Base-by-base conservation (phyloP, 2,329 filamentous ascomycete genomes). In the Trichophyton rubrum region DNA sequence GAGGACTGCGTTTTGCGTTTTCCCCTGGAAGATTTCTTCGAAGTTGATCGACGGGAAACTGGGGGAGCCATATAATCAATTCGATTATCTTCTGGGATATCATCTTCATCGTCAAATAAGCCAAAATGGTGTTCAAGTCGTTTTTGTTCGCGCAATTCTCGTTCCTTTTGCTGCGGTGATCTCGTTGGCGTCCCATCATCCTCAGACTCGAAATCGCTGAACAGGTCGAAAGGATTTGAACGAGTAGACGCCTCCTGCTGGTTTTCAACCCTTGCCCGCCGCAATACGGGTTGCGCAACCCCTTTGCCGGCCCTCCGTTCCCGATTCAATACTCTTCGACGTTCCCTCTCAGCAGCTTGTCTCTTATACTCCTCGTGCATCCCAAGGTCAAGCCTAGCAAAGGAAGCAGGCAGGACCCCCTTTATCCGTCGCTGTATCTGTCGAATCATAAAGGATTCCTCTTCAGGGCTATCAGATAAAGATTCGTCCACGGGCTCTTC, bases 331-430 rank as follows among this genome's bases (percentile, higher is more conserved):
- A 11, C 72, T 15, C 56, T 61, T 38, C 55, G 24, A 20, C 47
- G 62, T 45, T 60, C 51, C 35, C 58, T 63, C 56, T 62, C 58
- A 1, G 60, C 56, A 11, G 35, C 30, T 47, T 59, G 53, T 58
- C 57, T 66, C 55, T 67, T 70, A 51, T 59, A 41, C 40, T 55
- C 30, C n/a, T 63, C 40, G n/a, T 70, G 70, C 40, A 69, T 68
- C 61, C 72, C 70, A 56, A 70, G 68, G 63, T 78, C 70, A 56
- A 78, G 68, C 58, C 74, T 70, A 24, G 76, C 63, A 74, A 75
- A 79, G 24, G 78, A 79, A 4, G 78, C 78, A 17, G 78, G 78
- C 24, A 80, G 69, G 24, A 79, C 77, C 27, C 78, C 78, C 62
- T 75, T 74, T 11, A 78, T 78, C 58, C 66, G 73, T 30, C 75